Base-by-base conservation (phyloP, 495 filamentous ascomycete genomes). In the Jackrogersella multiformis region DNA sequence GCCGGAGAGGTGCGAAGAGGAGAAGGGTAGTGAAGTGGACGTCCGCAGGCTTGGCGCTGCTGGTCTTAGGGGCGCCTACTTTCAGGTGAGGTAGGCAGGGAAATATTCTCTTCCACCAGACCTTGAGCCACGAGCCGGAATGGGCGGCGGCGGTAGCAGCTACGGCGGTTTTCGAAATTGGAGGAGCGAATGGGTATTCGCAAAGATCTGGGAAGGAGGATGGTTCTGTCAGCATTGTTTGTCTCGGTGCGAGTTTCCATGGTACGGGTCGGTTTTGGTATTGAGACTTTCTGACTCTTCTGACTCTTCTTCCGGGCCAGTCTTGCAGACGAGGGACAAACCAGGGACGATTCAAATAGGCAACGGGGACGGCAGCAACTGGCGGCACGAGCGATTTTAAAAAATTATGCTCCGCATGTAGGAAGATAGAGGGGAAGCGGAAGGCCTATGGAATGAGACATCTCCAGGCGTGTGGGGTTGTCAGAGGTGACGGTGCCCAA, bases 381-480 rank as follows among this genome's bases (percentile, higher is more conserved):
- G 54, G 20, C 12, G 28, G 41, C 12, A 57, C 16, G 35, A 21
- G 52, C 44, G 36, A 39, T 41, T 68, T 66, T 71, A 61, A 7
- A 70, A 66, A 42, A 59, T 52, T 23, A 30, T 13, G 57, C 44
- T 36, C 28, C 56, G 35, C 26, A 26, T n/a, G 38, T 28, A 18
- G 10, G 60, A 26, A 48, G 55, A 66, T 61, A 71, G 30, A 46
- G 24, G 26, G 57, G 36, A 26, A 32, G 23, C 21, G 23, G 26
- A 64, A 57, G 52, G 41, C 23, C 38, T 55, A 55, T 67, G 70
- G 72, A 76, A 75, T 69, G 73, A 69, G 66, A 69, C 69, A 73
- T 63, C 64, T 62, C 63, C 35, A 71, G 65, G 53, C 55, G 62
- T 65, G 42, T 70, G 64, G 60, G 55, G 68, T 72, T 72, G 68